Evolutionary conservation across 2,329 filamentous ascomycete species (phyloP), one percentile per base, ranked within the genome.

Genomic region (Chlorencoelia australis): DNA sequence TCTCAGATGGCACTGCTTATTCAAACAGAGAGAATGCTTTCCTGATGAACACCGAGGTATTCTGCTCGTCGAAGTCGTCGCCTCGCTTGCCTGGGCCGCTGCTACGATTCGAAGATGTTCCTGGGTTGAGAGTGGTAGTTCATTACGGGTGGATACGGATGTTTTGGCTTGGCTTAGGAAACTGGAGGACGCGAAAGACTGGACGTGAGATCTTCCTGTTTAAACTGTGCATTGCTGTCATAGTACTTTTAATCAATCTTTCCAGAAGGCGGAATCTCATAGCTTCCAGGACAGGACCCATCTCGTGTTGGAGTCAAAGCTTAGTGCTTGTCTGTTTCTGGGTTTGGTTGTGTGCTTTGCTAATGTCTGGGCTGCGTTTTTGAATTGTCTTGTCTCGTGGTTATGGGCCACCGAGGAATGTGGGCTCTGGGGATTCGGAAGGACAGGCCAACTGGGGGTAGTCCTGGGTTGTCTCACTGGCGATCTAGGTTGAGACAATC

Each of bases 231-330:
- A 39, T n/a, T n/a, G n/a, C n/a, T n/a, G n/a, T n/a, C n/a, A n/a
- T n/a, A n/a, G n/a, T n/a, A n/a, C n/a, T n/a, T n/a, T n/a, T n/a
- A n/a, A n/a, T n/a, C n/a, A n/a, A n/a, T n/a, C 30, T 35, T 18
- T 33, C 30, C 26, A 17, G 26, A 30, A 22, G 40, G 33, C 32
- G 40, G 37, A 43, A 39, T 41, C 32, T 43, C 42, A 33, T 32
- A 33, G 32, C 42, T 45, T 51, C 47, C 38, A 47, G 46, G 44
- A 61, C 63, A 70, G 85, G 84, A 86, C 83, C 82, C 86, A 85
- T 86, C 82, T 75, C 59, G 79, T 73, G 82, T 87, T 86, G 82
- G 82, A 67, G 79, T 93, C 85, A 93, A 86, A 87, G 85, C 68
- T 78, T 86, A 67, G 84, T 70, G 73, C 85, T 89, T 88, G 83